Percentiles rank a stretch among this genome's conserved stretches.
Evolutionary conservation across 495 filamentous ascomycete species (phyloP).

Genomic region (Hamigera avellanea): DNA sequence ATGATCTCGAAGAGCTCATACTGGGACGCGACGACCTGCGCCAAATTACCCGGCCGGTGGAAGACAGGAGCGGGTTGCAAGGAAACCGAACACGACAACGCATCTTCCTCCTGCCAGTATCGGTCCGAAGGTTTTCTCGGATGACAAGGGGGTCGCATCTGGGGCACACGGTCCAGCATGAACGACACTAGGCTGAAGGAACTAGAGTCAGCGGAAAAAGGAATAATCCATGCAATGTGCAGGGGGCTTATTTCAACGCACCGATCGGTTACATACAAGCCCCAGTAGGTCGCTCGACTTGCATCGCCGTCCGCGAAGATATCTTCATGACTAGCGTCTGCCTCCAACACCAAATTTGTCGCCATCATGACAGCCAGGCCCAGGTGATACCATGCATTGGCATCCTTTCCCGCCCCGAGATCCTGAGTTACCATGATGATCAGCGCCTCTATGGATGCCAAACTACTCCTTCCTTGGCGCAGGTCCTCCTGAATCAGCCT

Average conservation of each 20-base stretch:
- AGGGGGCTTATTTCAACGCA: background rate
- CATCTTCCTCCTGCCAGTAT: background rate
- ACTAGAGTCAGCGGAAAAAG: background rate
- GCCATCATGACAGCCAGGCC: background rate
- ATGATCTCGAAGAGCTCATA: background rate
- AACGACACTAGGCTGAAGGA: background rate
- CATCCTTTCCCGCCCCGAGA: background rate
- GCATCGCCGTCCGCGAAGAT: background rate
- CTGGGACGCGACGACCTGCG: no score
- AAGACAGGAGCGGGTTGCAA: background rate
- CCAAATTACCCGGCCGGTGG: no score
- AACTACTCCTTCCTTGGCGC: background rate
- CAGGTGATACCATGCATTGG: background rate
- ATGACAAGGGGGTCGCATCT: background rate
- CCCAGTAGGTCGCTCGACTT: background rate
- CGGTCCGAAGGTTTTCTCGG: background rate
- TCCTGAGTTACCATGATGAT: background rate
- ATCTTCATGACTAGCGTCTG: background rate
- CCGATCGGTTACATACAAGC: background rate
- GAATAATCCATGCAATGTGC: background rate
- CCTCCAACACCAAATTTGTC: background rate
- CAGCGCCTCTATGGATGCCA: background rate
- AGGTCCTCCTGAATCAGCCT: background rate
- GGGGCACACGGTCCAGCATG: background rate
- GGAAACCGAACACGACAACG: no score